Conservation (phyloP, 75 land plant species). For the Larix kaempferi region DNA sequence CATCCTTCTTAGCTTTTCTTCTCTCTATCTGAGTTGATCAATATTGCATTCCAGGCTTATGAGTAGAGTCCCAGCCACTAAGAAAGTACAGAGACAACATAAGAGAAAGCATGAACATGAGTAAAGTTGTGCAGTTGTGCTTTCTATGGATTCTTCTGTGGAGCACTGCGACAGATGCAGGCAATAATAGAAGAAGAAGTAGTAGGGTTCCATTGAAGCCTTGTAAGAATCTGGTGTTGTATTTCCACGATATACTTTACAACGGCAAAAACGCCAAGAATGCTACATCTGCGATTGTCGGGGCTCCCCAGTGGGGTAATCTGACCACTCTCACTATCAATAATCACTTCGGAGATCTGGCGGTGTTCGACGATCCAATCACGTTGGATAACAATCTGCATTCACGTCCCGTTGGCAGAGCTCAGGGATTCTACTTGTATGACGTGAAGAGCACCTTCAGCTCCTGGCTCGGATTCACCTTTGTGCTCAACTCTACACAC, state of each 20-base stretch:
- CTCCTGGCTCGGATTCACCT: slow-evolving; percentile 44
- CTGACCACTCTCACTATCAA: slow-evolving; percentile 21
- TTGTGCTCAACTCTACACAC: slow-evolving; percentile 42
- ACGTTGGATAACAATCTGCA: slow-evolving; percentile 43
- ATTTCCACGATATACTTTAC: slow-evolving; percentile 57
- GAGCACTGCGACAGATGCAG: too few species aligned
- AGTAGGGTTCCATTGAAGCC: slow-evolving; percentile 15
- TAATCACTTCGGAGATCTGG: slow-evolving; percentile 47
- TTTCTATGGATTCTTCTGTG: too few species aligned
- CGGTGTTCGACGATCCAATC: slow-evolving; percentile 55
- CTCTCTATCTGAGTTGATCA: not conserved
- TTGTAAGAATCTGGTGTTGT: slow-evolving; percentile 37
- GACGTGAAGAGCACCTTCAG: slow-evolving; percentile 32
- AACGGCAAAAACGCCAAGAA: slow-evolving; percentile 35
- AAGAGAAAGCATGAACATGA: too few species aligned
- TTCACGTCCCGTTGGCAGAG: slow-evolving; percentile 42
- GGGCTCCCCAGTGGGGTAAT: slow-evolving; percentile 28
- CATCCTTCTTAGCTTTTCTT: not conserved
- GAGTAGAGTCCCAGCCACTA: not conserved
- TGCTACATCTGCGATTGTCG: slow-evolving; percentile 49
- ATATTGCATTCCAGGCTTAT: not conserved
- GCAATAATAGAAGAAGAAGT: not conserved
- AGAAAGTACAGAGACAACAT: too few species aligned
- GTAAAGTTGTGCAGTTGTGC: not conserved
- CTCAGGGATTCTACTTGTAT: slow-evolving; percentile 47